Conservation (phyloP, 2,329 filamentous ascomycete genomes). For the Malbranchea zuffiana region DNA sequence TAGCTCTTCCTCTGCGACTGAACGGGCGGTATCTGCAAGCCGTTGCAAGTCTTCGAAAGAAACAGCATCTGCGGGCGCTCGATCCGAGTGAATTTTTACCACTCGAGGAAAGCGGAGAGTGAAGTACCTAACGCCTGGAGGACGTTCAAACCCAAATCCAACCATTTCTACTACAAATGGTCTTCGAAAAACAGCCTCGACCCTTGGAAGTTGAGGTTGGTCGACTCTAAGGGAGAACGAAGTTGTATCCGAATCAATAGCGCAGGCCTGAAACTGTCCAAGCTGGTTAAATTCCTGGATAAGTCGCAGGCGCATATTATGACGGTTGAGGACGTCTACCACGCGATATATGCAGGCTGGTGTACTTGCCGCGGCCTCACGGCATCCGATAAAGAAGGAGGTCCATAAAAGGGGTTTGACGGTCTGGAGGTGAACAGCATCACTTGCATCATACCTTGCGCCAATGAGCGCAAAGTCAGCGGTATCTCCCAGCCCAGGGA, state of each 20-base stretch:
- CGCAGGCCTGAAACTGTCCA: conserved; percentile 38
- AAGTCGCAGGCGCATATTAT: conserved; percentile 40
- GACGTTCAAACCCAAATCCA: conserved; percentile 68
- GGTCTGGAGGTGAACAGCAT: conserved; percentile 44
- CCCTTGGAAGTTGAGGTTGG: conserved; percentile 25
- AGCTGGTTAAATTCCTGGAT: conserved; percentile 42
- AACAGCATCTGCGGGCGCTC: conserved; percentile 56
- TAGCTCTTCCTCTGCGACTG: conserved; percentile 25
- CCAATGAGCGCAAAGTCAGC: conserved; percentile 75
- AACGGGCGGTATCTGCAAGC: conserved; percentile 49
- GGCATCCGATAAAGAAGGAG: conserved; percentile 67
- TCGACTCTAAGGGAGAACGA: conserved; percentile 40
- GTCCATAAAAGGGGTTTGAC: conserved; percentile 58
- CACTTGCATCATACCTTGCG: conserved; percentile 56
- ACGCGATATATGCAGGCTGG: conserved; percentile 53
- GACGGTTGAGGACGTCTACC: conserved; percentile 49
- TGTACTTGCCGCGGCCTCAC: conserved; percentile 44
- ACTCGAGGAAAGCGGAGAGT: conserved; percentile 66
- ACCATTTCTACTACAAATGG: conserved; percentile 71
- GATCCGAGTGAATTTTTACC: conserved; percentile 66
- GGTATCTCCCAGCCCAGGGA: conserved; percentile 65
- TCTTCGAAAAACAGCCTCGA: conserved; percentile 48
- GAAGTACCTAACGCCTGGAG: conserved; percentile 57
- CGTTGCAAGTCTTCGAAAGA: conserved; percentile 60
- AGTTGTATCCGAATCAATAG: conserved; percentile 21